These are phyloP conservation scores for Cytospora piceicola DNA, from an alignment of 2,329 filamentous ascomycete genomes.

Conservation along the genomic window DNA sequence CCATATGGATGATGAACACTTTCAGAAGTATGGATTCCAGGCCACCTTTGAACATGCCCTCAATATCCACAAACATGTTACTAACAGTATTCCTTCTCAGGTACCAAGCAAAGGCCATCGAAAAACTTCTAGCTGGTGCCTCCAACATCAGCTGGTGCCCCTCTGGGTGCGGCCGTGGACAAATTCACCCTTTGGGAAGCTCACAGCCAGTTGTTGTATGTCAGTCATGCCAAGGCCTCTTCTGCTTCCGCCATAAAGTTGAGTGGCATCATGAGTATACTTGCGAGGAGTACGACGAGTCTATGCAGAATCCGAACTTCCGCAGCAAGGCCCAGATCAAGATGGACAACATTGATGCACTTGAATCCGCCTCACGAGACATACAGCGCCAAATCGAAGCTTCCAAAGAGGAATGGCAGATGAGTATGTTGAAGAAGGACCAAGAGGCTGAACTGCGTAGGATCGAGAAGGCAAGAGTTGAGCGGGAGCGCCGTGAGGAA, in stretches of 20 bases:
- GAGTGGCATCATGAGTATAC: conserved; percentile 2
- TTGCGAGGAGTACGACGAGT: neutral
- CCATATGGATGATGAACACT: neutral
- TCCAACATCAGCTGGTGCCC: conserved; percentile 2
- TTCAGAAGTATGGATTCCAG: neutral
- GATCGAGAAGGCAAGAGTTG: neutral
- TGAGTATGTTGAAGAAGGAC: neutral
- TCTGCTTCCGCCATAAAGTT: conserved; percentile 1
- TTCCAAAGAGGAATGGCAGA: neutral
- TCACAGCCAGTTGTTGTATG: neutral
- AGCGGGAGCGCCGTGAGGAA: conserved; percentile 2
- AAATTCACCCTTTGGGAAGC: neutral
- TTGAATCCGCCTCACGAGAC: neutral
- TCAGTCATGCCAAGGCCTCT: neutral
- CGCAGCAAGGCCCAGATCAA: neutral
- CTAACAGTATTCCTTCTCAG: neutral
- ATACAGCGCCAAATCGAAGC: neutral
- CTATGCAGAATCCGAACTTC: neutral
- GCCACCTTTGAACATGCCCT: neutral
- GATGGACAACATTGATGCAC: neutral
- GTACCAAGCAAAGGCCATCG: neutral
- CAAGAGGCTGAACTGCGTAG: neutral
- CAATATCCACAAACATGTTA: neutral
- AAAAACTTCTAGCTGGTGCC: neutral
- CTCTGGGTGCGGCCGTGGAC: neutral